Evolutionary conservation across 2,329 filamentous ascomycete species (phyloP).

Genomic region (Cryphonectria radicalis): DNA sequence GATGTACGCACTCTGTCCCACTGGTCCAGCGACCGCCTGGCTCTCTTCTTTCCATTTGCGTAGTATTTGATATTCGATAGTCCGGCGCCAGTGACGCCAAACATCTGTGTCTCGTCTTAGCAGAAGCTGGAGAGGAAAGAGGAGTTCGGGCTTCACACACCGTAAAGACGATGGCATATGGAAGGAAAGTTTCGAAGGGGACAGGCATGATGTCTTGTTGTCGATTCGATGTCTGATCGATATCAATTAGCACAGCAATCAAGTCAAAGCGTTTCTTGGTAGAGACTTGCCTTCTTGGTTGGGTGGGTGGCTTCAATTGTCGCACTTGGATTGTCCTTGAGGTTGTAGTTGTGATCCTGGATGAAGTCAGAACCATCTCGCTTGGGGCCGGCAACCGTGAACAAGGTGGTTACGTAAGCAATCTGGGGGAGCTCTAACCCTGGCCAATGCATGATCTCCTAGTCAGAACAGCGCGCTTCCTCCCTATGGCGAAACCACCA

Average conservation of each 20-base stretch:
- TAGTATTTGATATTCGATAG: constrained; percentile 60
- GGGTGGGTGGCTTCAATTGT: constrained; percentile 10
- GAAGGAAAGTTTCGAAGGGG: constrained; percentile 67
- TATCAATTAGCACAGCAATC: constrained; percentile 27
- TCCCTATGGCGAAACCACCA: constrained; percentile 4
- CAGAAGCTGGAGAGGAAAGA: constrained; percentile 22
- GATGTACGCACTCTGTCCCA: constrained; percentile 60
- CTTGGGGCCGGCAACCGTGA: constrained; percentile 8
- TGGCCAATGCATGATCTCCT: neutral
- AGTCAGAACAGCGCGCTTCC: neutral
- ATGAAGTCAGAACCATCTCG: constrained; percentile 2
- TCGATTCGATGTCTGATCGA: constrained; percentile 23
- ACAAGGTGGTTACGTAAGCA: neutral
- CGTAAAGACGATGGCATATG: constrained; percentile 66
- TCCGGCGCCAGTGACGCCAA: constrained; percentile 62
- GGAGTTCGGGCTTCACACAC: constrained; percentile 47
- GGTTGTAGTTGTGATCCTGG: neutral
- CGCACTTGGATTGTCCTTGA: constrained; percentile 1
- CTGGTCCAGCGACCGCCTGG: constrained; percentile 63
- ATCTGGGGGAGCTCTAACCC: constrained; percentile 6
- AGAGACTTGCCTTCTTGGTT: constrained; percentile 3
- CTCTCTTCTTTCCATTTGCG: constrained; percentile 65
- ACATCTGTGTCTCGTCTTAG: constrained; percentile 55
- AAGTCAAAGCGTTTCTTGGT: neutral
- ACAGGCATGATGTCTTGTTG: constrained; percentile 56